phyloP scores from a whole-genome alignment of 2,329 filamentous ascomycete species.

The Neofusicoccum parvum region DNA sequence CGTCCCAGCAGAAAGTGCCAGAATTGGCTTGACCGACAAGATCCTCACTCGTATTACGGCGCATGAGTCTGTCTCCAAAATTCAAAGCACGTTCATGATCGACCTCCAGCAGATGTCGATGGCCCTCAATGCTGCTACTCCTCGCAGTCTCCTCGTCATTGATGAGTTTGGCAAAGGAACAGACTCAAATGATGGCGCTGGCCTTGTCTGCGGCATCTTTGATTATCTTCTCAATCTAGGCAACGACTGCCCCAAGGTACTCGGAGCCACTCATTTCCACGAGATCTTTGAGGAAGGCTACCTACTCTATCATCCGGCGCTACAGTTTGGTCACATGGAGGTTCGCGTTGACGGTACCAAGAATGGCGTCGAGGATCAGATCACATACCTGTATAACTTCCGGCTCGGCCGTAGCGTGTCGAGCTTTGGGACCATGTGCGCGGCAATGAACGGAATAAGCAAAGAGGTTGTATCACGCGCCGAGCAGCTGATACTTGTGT shows the following conservation, averaged over 20 bases:
- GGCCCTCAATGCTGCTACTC: slow-evolving; percentile 72
- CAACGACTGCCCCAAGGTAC: slow-evolving; percentile 57
- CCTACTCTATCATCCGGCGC: slow-evolving; percentile 51
- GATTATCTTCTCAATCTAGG: slow-evolving; percentile 57
- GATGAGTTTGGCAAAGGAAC: slow-evolving; percentile 86
- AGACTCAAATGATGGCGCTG: slow-evolving; percentile 64
- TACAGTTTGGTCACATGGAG: slow-evolving; percentile 72
- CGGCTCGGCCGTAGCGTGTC: slow-evolving; percentile 68
- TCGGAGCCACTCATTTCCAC: slow-evolving; percentile 66
- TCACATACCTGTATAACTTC: slow-evolving; percentile 74
- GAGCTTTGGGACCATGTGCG: slow-evolving; percentile 85
- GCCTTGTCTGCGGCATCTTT: slow-evolving; percentile 63
- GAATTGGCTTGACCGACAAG: slow-evolving; percentile 86
- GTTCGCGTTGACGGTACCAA: slow-evolving; percentile 61
- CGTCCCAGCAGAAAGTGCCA: slow-evolving; percentile 76
- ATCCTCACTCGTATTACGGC: slow-evolving; percentile 86
- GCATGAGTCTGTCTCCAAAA: slow-evolving; percentile 65
- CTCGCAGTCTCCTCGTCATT: slow-evolving; percentile 78
- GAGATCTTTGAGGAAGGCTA: slow-evolving; percentile 72
- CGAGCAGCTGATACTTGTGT: slow-evolving; percentile 68
- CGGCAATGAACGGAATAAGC: slow-evolving; percentile 82
- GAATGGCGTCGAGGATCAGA: slow-evolving; percentile 59
- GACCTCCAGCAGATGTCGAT: slow-evolving; percentile 87
- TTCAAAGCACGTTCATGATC: slow-evolving; percentile 72
- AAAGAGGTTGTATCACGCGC: slow-evolving; percentile 72